Base-by-base conservation (phyloP, 1,139 yeast genomes). In the Diutina sp. region DNA sequence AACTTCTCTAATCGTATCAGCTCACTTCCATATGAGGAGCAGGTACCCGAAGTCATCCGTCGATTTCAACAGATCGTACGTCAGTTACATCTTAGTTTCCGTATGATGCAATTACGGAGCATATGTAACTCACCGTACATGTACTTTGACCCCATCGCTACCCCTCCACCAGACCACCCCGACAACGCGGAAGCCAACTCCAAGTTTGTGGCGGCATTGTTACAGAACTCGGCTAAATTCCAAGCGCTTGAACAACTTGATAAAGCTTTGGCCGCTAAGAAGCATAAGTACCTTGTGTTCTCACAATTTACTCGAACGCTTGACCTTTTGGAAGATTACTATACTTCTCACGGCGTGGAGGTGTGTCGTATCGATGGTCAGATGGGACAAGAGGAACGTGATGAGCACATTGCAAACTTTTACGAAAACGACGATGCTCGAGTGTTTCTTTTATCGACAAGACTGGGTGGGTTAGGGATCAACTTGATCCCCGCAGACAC, bases 401-500 rank as follows among this genome's bases (percentile, higher is more conserved):
- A 86, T 58, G 76, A 70, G 14, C 81, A 84, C 61, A 88, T 93
- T 54, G 71, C 73, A 1, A 65, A 65, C 2, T 93, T 93, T 68
- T 69, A 69, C 56, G 61, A 61, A 6, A 54, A 57, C 6, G 67
- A 71, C 14, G 60, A 65, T 1, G 60, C 69, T 18, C 46, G 55
- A 16, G 74, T 88, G 0, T 93, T 93, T 62, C 68, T 93, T 56
- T 72, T 93, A 16, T 87, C 96, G 12, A 93, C 99, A 0, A 77
- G 98, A 60, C 93, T 98, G 0, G 99, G 98, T 12, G 98, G 98
- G 0, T 77, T 93, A 35, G 99, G 99, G 1, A 82, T 93, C 54
- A 93, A 93, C 64, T 74, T 93, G 58, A 81, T 85, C 0, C 82
- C 87, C 0, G 97, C 98, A 0, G 97, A 93, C 63, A 86, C 96